Evolutionary conservation across 352 stramenopile species (phyloP).

Genomic region (Globisporangium viniferum): DNA sequence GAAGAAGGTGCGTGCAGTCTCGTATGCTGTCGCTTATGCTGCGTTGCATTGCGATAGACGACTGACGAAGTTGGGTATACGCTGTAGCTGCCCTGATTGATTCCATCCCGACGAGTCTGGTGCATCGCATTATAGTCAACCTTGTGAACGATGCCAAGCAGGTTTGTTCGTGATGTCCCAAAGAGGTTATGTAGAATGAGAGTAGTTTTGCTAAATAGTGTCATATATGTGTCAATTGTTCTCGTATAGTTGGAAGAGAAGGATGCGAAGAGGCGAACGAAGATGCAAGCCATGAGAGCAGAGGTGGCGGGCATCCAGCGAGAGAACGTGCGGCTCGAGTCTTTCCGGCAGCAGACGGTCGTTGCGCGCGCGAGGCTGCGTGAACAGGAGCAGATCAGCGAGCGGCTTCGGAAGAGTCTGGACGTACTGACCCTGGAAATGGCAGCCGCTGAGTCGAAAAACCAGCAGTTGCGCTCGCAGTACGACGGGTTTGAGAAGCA

Average conservation of each 20-base stretch:
- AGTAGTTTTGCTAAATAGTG: not conserved
- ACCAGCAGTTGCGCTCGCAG: slow-evolving; percentile 30
- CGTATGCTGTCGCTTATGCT: not conserved
- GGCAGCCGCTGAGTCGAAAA: slow-evolving; percentile 25
- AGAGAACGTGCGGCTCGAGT: slow-evolving; percentile 34
- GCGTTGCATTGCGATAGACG: not conserved
- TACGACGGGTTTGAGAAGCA: slow-evolving; percentile 30
- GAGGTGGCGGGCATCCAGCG: slow-evolving; percentile 22
- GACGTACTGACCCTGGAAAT: slow-evolving; percentile 29
- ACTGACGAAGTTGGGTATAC: not conserved
- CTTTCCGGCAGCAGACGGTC: slow-evolving; percentile 26
- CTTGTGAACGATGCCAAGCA: slow-evolving; percentile 57
- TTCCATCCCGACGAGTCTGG: slow-evolving; percentile 52
- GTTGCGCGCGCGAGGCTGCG: slow-evolving; percentile 28
- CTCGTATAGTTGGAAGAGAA: slow-evolving; percentile 35
- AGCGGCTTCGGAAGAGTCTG: slow-evolving; percentile 30
- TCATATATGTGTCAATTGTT: not conserved
- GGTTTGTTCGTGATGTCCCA: slow-evolving; percentile 17
- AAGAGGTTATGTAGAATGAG: not conserved
- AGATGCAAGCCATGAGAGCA: slow-evolving; percentile 32
- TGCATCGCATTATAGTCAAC: slow-evolving; percentile 67
- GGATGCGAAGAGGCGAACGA: slow-evolving; percentile 29
- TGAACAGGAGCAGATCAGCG: slow-evolving; percentile 28
- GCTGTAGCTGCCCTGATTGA: slow-evolving; percentile 52
- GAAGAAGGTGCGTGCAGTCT: slow-evolving; percentile 42